Evolutionary conservation across 805 yeast species (phyloP).

Genomic region (Cyberlindnera nakhonratchasimensis): DNA sequence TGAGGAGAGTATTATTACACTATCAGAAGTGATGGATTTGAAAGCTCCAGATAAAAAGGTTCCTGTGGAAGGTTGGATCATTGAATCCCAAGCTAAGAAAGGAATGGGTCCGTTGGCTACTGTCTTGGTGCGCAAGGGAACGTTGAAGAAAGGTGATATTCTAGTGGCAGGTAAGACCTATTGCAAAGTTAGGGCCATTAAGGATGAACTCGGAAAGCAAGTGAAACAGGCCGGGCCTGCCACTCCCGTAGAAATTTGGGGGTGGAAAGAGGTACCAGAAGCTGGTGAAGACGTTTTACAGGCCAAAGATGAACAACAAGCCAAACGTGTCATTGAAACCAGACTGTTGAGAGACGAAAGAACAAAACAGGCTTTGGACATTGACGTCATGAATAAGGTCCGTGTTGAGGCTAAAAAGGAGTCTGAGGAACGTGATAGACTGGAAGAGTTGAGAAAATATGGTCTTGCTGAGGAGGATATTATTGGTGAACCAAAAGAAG

Average conservation of each 20-base stretch:
- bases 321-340: slow-evolving; percentile 70
- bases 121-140: slow-evolving; percentile 75
- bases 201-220: slow-evolving; percentile 65
- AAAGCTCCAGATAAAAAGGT: slow-evolving; percentile 49
- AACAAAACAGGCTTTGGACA: slow-evolving; percentile 55
- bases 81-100: slow-evolving; percentile 79
- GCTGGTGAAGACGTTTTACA: slow-evolving; percentile 85
- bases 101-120: slow-evolving; percentile 88
- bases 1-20: slow-evolving; percentile 83
- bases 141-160: slow-evolving; percentile 63
- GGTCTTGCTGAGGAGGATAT: slow-evolving; percentile 49
- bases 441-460: slow-evolving; percentile 54
- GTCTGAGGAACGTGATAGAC: slow-evolving; percentile 47
- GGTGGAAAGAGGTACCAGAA: slow-evolving; percentile 91
- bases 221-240: slow-evolving; percentile 76
- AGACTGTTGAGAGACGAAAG: slow-evolving; percentile 59
- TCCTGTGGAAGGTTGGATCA: slow-evolving; percentile 79
- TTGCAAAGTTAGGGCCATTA: slow-evolving; percentile 78
- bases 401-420: slow-evolving; percentile 54
- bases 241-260: slow-evolving; percentile 84
- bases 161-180: slow-evolving; percentile 84
- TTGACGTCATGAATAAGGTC: slow-evolving; percentile 67
- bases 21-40: slow-evolving; percentile 80
- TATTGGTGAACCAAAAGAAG: slow-evolving; percentile 22
- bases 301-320: slow-evolving; percentile 68